Evolutionary conservation across 2,329 filamentous ascomycete genomes (phyloP), one percentile per base, ranked within the genome.

Genomic region (Botrytis galanthina): DNA sequence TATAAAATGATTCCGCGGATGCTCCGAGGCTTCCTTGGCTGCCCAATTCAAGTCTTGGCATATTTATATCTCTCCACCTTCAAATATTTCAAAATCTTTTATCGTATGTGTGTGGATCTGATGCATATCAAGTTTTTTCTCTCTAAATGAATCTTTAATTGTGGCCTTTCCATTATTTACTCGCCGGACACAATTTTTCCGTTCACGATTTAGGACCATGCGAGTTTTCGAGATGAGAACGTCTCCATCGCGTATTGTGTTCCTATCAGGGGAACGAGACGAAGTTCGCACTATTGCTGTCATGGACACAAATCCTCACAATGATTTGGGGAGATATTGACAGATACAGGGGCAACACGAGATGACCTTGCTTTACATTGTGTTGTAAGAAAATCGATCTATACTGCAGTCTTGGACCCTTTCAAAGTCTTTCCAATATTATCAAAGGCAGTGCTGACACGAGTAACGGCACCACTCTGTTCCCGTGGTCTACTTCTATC

Each of bases 311-410:
- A 46, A 66, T 22, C n/a, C 44, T 35, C 62, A 35, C 20, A 48
- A 12, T 32, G 32, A 9, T 66, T 35, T 35, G 20, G 51, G 37
- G 35, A 26, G 32, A 9, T n/a, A 35, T 39, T 46, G 20, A 35
- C 39, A 29, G 29, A 32, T 57, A 62, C 57, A 71, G 57, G 39
- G 39, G 57, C 37, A n/a, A 61, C 68, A 48, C 39, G n/a, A 71
- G 68, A 71, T 51, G 12, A 20, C 29, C 68, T 32, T 32, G n/a
- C 44, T 68, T 48, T 32, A 48, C 26, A 32, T 39, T 37, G 32
- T 10, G 32, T 18, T 10, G 10, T 46, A 26, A 32, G n/a, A 22
- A 46, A 32, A 26, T 46, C 42, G 18, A 66, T 66, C 22, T 29
- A 22, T 26, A 20, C 12, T 9, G 22, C 32, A 54, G 22, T 37